Percentiles rank a stretch among this genome's conserved stretches.
These are phyloP conservation scores for Paramecium octaurelia DNA, from an alignment of 73 alveolate genomes.

Conservation along the genomic window DNA sequence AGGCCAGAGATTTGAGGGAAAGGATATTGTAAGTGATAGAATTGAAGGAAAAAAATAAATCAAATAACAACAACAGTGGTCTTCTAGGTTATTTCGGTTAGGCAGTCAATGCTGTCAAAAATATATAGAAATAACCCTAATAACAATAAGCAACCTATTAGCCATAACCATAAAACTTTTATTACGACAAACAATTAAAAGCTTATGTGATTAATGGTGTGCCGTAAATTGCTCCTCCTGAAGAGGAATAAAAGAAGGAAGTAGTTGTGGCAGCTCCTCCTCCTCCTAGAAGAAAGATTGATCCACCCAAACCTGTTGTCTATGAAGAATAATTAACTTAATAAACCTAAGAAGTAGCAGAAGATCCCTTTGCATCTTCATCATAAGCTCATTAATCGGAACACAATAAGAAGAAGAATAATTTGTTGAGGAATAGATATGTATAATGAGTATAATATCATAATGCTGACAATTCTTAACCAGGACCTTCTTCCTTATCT, in stretches of 20 bases:
- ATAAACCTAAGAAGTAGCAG: neutral
- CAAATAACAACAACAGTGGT: neutral
- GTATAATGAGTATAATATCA: slow-evolving; percentile 19
- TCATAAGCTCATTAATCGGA: neutral
- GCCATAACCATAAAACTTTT: neutral
- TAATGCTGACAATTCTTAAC: neutral
- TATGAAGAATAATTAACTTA: neutral
- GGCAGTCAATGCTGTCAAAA: neutral
- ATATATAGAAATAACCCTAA: neutral
- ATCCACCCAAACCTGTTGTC: neutral
- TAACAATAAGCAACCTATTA: neutral
- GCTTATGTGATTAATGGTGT: neutral
- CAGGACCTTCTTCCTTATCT: neutral
- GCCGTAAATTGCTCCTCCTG: neutral
- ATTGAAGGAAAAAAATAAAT: neutral
- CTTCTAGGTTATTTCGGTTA: neutral
- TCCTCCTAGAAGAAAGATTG: neutral
- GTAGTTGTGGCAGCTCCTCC: neutral
- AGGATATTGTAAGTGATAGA: neutral
- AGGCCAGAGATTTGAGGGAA: neutral
- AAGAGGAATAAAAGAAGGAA: neutral
- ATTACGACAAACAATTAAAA: neutral
- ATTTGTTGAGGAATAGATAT: neutral
- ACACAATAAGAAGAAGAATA: neutral
- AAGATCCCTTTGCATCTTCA: neutral